phyloP scores from a whole-genome alignment of 352 stramenopile species.

The Aphanomyces euteiches region DNA sequence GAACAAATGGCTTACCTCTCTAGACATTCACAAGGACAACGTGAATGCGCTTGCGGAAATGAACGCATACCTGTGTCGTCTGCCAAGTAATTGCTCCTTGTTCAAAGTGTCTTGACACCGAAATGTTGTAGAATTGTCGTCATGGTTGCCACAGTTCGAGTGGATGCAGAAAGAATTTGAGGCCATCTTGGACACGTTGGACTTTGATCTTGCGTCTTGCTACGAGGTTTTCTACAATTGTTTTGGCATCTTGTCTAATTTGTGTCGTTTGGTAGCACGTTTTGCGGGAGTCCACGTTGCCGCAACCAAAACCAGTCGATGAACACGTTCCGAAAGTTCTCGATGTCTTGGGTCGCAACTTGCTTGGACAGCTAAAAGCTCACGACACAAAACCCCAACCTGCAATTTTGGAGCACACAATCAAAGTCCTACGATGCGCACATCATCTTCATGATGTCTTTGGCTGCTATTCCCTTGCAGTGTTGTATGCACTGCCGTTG shows the following conservation, averaged over 20 bases:
- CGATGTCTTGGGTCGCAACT: constrained; percentile 25
- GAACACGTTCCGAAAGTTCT: constrained; percentile 30
- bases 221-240: constrained; percentile 5
- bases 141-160: constrained; percentile 4
- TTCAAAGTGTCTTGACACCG: too few relatives aligned
- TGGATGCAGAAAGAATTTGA: constrained; percentile 21
- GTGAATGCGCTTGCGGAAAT: constrained; percentile 69
- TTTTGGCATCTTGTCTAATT: too few relatives aligned
- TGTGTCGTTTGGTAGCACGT: constrained; percentile 12
- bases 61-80: constrained; percentile 52
- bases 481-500: constrained; percentile 49
- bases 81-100: not conserved
- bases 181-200: constrained; percentile 13
- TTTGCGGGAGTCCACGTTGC: constrained; percentile 19
- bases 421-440: constrained; percentile 60
- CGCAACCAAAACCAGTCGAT: constrained; percentile 19
- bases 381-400: constrained; percentile 7
- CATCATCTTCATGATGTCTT: constrained; percentile 84
- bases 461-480: constrained; percentile 67
- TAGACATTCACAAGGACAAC: constrained; percentile 51
- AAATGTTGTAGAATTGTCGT: too few relatives aligned
- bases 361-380: constrained; percentile 19
- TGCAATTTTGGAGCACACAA: constrained; percentile 43
- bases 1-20: not conserved
- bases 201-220: constrained; percentile 30